Conservation (phyloP, 306 rosid species). For the Mimosa bimucronata region DNA sequence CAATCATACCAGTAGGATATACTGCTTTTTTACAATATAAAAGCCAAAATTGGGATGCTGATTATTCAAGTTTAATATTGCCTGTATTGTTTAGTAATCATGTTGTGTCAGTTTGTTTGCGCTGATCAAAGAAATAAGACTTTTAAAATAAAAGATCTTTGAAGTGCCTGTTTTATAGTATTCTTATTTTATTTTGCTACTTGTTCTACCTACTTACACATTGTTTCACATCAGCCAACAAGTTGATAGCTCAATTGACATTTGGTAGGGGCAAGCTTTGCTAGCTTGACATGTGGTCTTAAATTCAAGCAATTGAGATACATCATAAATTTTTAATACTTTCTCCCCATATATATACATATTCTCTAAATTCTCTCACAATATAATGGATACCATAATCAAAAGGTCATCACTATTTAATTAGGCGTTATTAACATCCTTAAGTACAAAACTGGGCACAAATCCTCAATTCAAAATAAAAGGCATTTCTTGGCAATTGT, state of each 20-base stretch:
- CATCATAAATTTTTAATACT: too few species aligned
- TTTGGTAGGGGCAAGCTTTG: background rate
- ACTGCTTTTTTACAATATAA: background rate
- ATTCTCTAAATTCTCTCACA: too few species aligned
- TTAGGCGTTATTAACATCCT: too few species aligned
- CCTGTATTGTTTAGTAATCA: background rate
- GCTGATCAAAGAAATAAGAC: background rate
- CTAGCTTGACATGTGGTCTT: background rate
- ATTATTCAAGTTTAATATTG: too few species aligned
- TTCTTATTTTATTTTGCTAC: too few species aligned
- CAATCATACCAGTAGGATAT: background rate
- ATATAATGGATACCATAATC: too few species aligned
- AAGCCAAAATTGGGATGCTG: background rate
- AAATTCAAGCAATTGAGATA: background rate
- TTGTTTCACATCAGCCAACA: background rate
- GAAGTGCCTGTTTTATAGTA: background rate
- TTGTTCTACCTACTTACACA: background rate
- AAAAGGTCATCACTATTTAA: too few species aligned
- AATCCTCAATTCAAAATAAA: too few species aligned
- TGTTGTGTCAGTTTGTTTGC: background rate
- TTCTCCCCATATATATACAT: too few species aligned
- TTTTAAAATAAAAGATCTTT: background rate
- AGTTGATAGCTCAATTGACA: background rate
- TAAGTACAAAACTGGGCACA: too few species aligned
- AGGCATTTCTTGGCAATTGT: too few species aligned